A percentile compares a stretch with the other conserved stretches of the same genome.
Conservation (phyloP, 2,329 filamentous ascomycete species). For the Cladosporium sp. region DNA sequence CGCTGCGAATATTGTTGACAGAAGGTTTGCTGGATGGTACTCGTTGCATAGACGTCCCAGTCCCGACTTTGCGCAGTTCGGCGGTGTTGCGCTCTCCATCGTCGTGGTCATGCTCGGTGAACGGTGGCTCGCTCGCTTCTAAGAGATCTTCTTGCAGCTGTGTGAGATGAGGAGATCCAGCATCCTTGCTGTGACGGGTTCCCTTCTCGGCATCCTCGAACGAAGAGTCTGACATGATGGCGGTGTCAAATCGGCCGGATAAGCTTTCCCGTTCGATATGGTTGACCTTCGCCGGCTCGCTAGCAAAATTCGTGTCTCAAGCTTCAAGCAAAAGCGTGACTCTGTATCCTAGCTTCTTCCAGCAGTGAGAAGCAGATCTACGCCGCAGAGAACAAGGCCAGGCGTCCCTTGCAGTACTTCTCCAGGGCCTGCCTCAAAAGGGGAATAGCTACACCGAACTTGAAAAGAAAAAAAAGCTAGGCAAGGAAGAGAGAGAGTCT, state of each 20-base stretch:
- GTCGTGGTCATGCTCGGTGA: slow-evolving; percentile 17
- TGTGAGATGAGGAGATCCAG: slow-evolving; percentile 17
- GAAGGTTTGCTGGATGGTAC: slow-evolving; percentile 35
- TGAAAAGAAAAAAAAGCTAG: not conserved
- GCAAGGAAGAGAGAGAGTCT: not conserved
- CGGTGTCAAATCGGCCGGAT: not conserved
- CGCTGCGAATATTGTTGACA: slow-evolving; percentile 43
- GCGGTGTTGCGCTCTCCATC: slow-evolving; percentile 1
- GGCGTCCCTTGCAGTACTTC: not conserved
- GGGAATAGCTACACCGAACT: not conserved
- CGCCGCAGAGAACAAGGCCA: not conserved
- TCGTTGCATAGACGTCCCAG: slow-evolving; percentile 23
- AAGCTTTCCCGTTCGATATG: not conserved
- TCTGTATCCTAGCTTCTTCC: not conserved
- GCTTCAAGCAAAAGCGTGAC: not conserved
- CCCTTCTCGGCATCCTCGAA: slow-evolving; percentile 14
- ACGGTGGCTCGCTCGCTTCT: slow-evolving; percentile 24
- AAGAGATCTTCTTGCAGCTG: slow-evolving; percentile 22
- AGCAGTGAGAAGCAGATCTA: not conserved
- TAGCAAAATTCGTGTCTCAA: not conserved
- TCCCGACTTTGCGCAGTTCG: slow-evolving; percentile 7
- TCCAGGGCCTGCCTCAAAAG: not conserved
- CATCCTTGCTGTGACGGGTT: not conserved
- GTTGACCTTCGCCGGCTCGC: not conserved
- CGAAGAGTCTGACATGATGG: slow-evolving; percentile 18